Base-by-base conservation (phyloP, 129 eudicot genomes). In the Tagetes erecta region DNA sequence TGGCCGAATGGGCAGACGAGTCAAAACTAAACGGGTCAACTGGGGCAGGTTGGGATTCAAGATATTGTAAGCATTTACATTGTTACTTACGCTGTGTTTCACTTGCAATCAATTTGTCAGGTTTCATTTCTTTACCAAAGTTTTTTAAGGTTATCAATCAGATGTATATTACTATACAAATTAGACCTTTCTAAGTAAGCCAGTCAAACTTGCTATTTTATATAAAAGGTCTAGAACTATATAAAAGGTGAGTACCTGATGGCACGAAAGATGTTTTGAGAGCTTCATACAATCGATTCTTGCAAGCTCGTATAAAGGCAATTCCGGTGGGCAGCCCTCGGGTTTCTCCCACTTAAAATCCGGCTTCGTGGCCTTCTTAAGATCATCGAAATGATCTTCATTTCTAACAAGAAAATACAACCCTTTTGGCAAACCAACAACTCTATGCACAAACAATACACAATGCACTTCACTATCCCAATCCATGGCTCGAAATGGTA, bases 391-490 rank as follows among this genome's bases (percentile, higher is more conserved):
- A 50, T 94, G 93, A 27, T 88, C 87, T 72, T 84, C 90, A 80
- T 94, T 90, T 78, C 98, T 94, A 69, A 94, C 96, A 67, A 94
- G 82, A 82, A 94, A 86, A 80, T 94, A 94, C 76, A 94, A 76
- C 37, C 98, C 98, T 42, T 78, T 88, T 0, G 96, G 89, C 85
- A 94, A 83, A 59, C 90, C 97, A 35, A 79, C 81, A 73, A 94
- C 93, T 76, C 97, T 86, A 88, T 90, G 98, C 74, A 94, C 97
- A 86, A 90, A 94, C 74, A 94, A 66, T 34, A 81, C 93, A 64
- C 87, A 89, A 77, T 94, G 98, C 59, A 94, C 93, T 80, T 94
- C 91, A 82, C 83, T 69, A 66, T 86, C 96, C 98, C 97, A 90
- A 68, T 92, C 82, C 75, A 90, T 82, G 10, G 91, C 91, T 78